Percentiles rank a stretch among this genome's conserved stretches.
Evolutionary conservation across 2,329 filamentous ascomycete genomes (phyloP).

Genomic region (Zopfia rhizophila): DNA sequence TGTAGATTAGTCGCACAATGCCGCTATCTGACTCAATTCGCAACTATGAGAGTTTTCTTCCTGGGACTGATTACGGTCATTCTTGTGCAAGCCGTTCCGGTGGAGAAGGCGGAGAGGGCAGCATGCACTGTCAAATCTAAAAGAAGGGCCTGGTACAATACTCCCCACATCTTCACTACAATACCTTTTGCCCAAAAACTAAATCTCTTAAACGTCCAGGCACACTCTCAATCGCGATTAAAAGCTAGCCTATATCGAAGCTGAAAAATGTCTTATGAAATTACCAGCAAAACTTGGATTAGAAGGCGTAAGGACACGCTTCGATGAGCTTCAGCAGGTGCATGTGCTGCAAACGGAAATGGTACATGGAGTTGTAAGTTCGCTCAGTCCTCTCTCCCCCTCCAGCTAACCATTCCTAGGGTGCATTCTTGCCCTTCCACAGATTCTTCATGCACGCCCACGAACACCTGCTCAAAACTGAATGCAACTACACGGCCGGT

Average conservation of each 20-base stretch:
- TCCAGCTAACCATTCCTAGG: conserved; percentile 1
- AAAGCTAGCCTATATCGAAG: conserved; percentile 13
- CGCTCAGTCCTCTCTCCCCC: neutral
- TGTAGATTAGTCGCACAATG: too few relatives aligned
- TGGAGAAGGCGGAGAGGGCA: too few relatives aligned
- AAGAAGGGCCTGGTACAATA: too few relatives aligned
- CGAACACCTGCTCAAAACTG: conserved; percentile 38
- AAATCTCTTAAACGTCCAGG: too few relatives aligned
- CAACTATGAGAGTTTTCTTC: too few relatives aligned
- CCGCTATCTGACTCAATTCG: too few relatives aligned
- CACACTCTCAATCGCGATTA: conserved; percentile 11
- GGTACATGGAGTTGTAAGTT: conserved; percentile 1
- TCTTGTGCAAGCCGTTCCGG: too few relatives aligned
- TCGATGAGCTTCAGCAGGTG: conserved; percentile 10
- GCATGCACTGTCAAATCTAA: too few relatives aligned
- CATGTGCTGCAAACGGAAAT: conserved; percentile 2
- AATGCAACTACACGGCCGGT: conserved; percentile 45
- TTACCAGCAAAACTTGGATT: conserved; percentile 6
- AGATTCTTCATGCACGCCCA: conserved; percentile 44
- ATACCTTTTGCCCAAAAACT: too few relatives aligned
- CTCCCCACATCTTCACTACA: too few relatives aligned
- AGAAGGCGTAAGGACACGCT: neutral
- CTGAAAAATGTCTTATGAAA: conserved; percentile 16
- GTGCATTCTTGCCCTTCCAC: conserved; percentile 51
- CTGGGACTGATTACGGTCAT: too few relatives aligned